Evolutionary conservation across 2,329 filamentous ascomycete genomes (phyloP).

Genomic region (Penicillium sp.): DNA sequence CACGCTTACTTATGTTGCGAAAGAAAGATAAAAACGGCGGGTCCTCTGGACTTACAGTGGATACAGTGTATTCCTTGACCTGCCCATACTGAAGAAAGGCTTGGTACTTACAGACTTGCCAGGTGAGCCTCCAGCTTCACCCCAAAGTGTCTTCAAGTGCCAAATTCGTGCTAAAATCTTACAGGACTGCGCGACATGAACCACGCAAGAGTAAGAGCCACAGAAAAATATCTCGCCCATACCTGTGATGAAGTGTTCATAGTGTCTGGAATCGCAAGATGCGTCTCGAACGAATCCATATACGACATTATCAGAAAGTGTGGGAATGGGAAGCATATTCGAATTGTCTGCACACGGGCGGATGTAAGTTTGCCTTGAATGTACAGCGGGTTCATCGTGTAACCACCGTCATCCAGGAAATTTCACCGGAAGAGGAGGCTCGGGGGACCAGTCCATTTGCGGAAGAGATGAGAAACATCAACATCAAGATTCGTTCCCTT

Average conservation of each 20-base stretch:
- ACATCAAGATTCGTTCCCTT: background rate
- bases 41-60: no score
- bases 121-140: background rate
- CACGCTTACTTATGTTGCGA: no score
- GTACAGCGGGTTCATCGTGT: background rate
- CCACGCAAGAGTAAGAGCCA: background rate
- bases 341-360: background rate
- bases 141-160: no score
- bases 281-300: background rate
- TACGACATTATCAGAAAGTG: background rate
- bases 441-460: background rate
- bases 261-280: background rate
- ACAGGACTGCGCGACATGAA: background rate
- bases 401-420: background rate
- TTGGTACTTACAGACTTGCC: background rate
- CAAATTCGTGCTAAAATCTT: background rate
- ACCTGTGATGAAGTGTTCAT: background rate
- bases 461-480: background rate
- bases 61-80: background rate
- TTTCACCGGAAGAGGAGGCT: background rate
- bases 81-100: background rate
- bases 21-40: no score
- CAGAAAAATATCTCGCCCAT: background rate
- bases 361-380: background rate
- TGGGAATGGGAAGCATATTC: background rate